Percentiles rank a stretch among this genome's conserved stretches.
These are phyloP conservation scores for Populus tremula DNA, from an alignment of 345 rosid genomes.

Conservation along the genomic window DNA sequence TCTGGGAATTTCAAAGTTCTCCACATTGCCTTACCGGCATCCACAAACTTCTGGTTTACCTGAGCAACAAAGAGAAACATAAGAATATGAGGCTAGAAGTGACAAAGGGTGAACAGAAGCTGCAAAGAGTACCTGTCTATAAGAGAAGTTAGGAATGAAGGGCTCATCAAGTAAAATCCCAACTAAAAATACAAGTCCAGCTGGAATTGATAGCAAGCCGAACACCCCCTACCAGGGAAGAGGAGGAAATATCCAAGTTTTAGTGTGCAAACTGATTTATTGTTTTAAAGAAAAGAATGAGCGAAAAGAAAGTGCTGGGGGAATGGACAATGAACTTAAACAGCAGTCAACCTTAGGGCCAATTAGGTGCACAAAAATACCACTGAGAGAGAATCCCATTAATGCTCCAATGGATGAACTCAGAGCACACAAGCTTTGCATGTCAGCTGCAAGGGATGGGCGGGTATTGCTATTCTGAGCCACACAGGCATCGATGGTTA, in stretches of 20 bases:
- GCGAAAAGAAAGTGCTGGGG: not conserved
- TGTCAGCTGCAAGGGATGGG: constrained; percentile 78
- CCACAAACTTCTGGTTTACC: constrained; percentile 62
- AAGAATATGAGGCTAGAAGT: constrained; percentile 7
- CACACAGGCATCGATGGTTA: constrained; percentile 91
- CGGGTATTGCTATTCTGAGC: constrained; percentile 76
- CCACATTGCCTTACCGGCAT: constrained; percentile 85
- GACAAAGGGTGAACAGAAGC: constrained; percentile 4
- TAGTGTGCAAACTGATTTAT: not conserved
- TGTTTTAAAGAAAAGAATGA: not conserved
- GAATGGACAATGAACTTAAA: not conserved
- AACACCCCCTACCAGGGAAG: constrained; percentile 63
- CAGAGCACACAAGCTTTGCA: constrained; percentile 88
- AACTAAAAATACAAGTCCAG: constrained; percentile 53
- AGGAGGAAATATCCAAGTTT: constrained; percentile 10
- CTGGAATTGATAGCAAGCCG: constrained; percentile 70
- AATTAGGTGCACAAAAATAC: constrained; percentile 76
- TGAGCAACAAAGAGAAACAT: constrained; percentile 25
- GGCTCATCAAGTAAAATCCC: constrained; percentile 67
- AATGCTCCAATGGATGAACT: constrained; percentile 78
- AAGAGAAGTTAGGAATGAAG: constrained; percentile 44
- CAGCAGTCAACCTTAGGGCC: constrained; percentile 65
- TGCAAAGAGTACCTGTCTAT: constrained; percentile 52
- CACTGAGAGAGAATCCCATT: constrained; percentile 74
- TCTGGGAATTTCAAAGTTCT: constrained; percentile 63